phyloP scores from a whole-genome alignment of 805 yeast genomes.

The Cyberlindnera sargentensis region DNA sequence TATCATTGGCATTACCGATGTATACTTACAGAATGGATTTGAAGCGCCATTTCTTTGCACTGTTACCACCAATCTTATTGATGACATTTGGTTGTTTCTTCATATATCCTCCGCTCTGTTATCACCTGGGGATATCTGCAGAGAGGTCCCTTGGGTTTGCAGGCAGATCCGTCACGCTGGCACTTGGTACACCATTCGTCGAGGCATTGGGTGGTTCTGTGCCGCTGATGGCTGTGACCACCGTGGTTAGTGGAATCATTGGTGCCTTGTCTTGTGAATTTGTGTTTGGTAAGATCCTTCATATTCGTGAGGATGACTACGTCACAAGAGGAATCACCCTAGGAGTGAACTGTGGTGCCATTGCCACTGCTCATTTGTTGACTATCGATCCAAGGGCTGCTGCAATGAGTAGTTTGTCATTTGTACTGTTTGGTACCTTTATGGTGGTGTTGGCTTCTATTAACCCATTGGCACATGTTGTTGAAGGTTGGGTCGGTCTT shows the following conservation, averaged over 20 bases:
- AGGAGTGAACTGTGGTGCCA: conserved; percentile 78
- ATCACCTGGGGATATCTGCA: conserved; percentile 55
- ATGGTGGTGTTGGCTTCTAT: conserved; percentile 67
- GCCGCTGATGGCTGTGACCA: conserved; percentile 70
- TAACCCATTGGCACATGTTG: conserved; percentile 40
- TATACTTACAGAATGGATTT: conserved; percentile 64
- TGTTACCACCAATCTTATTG: conserved; percentile 52
- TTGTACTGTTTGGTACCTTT: conserved; percentile 64
- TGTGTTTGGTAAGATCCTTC: conserved; percentile 33
- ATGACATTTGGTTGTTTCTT: conserved; percentile 54
- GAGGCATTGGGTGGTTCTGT: conserved; percentile 60
- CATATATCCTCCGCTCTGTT: conserved; percentile 64
- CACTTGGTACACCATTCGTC: conserved; percentile 71
- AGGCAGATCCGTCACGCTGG: conserved; percentile 73
- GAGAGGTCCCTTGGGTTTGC: conserved; percentile 64
- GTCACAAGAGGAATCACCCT: conserved; percentile 70
- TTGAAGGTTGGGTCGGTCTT: conserved; percentile 41
- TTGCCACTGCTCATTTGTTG: conserved; percentile 70
- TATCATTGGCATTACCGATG: conserved; percentile 71
- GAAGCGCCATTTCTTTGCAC: conserved; percentile 45
- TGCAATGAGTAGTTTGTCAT: conserved; percentile 65
- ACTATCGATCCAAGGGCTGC: conserved; percentile 74
- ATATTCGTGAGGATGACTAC: conserved; percentile 56
- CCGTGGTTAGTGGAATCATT: conserved; percentile 67
- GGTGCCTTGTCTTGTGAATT: conserved; percentile 63